Conservation (phyloP, 805 yeast genomes). For the Starmerella geochares region DNA sequence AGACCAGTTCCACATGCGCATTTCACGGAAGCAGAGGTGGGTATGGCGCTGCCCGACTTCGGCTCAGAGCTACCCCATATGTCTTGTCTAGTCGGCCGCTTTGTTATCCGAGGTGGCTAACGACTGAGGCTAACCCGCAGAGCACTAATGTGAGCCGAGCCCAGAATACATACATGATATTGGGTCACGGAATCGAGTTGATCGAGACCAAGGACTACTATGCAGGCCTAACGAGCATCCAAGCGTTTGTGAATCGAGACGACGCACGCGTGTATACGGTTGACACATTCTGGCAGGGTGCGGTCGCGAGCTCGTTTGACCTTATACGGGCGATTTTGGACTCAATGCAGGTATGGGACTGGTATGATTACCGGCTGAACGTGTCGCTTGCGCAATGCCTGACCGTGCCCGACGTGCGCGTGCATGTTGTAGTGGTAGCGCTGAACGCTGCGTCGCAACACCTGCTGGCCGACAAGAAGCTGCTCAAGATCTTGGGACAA, state of each 20-base stretch:
- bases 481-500: not conserved
- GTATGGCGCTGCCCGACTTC: too few species aligned
- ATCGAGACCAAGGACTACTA: not conserved
- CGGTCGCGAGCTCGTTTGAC: not conserved
- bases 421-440: conserved; percentile 4
- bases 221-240: not conserved
- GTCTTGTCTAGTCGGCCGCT: too few species aligned
- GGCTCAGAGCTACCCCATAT: conserved; percentile 6
- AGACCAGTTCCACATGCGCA: too few species aligned
- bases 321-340: conserved; percentile 12
- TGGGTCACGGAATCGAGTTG: not conserved
- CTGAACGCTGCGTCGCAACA: not conserved
- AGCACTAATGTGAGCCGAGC: not conserved
- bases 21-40: too few species aligned
- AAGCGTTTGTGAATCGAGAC: not conserved
- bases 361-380: conserved; percentile 12
- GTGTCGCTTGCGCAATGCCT: conserved; percentile 7
- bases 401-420: not conserved
- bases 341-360: conserved; percentile 15
- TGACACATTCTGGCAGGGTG: conserved; percentile 12
- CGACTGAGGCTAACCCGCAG: not conserved
- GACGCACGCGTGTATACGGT: conserved; percentile 6
- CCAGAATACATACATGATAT: not conserved
- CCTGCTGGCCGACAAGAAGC: not conserved
- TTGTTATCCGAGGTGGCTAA: not conserved